Evolutionary conservation across 495 filamentous ascomycete genomes (phyloP), one percentile per base, ranked within the genome.

Genomic region (Daldinia vernicosa): DNA sequence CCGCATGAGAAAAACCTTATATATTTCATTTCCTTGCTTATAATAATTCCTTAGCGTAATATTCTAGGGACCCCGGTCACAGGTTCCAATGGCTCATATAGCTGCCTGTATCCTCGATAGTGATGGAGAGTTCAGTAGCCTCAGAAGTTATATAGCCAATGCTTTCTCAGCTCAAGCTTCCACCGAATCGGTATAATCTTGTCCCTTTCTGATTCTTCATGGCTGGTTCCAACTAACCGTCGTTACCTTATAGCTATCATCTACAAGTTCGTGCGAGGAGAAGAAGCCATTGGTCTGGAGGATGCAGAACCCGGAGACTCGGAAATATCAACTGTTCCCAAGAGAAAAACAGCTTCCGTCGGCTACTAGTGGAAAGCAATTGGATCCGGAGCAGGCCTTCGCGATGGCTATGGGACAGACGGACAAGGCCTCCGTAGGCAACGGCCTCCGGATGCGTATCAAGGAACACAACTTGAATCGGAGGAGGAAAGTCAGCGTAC

Each of bases 401-500:
- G 81, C 82, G 22, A 72, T 80, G 63, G 78, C 81, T 33, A 81
- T 84, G 80, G 78, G 78, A 51, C 80, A 84, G 69, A 80, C 78
- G 50, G 84, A 82, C 30, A 86, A 82, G 78, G 33, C 72, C 17
- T 72, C 78, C 50, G 65, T 80, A 28, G 73, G 77, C 11, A 76
- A 77, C 60, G 80, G 79, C 39, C 73, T 86, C 64, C 79, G 83
- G 63, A 77, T 83, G 73, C 80, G 82, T 27, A 81, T 84, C 69
- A 87, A 85, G 70, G 82, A 88, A 69, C 84, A 84, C 54, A 83
- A 81, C 58, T 71, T 86, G 63, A 82, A 76, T 50, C 82, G 86
- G 66, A 79, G 88, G 67, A 80, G 89, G 74, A 91, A 91, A 70
- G 80, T 87, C 69, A 89, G 85, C 74, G 85, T 89, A 6, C 84